These are phyloP conservation scores for Cladorrhinum sp. DNA, from an alignment of 2,329 filamentous ascomycete species.

Conservation along the genomic window DNA sequence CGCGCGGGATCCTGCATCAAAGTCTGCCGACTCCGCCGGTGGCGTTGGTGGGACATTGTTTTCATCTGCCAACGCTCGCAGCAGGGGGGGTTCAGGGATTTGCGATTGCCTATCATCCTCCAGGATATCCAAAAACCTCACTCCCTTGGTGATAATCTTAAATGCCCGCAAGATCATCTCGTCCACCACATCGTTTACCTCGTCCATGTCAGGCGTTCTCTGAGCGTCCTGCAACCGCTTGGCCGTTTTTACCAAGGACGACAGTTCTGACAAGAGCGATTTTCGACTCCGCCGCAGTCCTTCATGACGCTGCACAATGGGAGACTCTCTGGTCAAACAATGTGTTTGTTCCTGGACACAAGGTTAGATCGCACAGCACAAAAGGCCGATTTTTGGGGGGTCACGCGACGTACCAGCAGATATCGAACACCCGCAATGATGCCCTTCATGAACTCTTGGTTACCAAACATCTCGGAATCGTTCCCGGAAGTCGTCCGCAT, in stretches of 20 bases:
- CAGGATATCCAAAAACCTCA: conserved; percentile 84
- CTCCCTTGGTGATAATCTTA: conserved; percentile 86
- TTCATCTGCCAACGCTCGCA: conserved; percentile 60
- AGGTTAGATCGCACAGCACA: conserved; percentile 18
- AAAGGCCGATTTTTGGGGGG: too few relatives aligned
- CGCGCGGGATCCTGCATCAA: conserved; percentile 45
- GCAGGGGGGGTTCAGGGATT: conserved; percentile 53
- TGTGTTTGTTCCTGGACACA: conserved; percentile 72
- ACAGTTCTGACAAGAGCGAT: conserved; percentile 83
- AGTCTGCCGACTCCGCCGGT: conserved; percentile 55
- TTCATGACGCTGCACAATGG: conserved; percentile 71
- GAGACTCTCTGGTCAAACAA: conserved; percentile 80
- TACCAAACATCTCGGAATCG: conserved; percentile 75
- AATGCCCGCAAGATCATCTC: conserved; percentile 93
- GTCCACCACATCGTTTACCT: conserved; percentile 75
- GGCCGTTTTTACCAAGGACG: conserved; percentile 81
- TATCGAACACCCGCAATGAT: conserved; percentile 91
- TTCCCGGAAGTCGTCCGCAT: conserved; percentile 73
- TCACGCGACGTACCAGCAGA: conserved; percentile 67
- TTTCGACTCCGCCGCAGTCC: conserved; percentile 78
- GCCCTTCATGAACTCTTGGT: conserved; percentile 91
- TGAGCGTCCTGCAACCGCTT: conserved; percentile 80
- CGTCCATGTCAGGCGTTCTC: conserved; percentile 43
- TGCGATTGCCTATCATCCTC: conserved; percentile 58
- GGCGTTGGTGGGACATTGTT: conserved; percentile 59